A percentile compares a stretch with the other conserved stretches of the same genome.
These are phyloP conservation scores for Puccinia coronata DNA, from an alignment of 1,284 basidiomycete species.

Conservation along the genomic window DNA sequence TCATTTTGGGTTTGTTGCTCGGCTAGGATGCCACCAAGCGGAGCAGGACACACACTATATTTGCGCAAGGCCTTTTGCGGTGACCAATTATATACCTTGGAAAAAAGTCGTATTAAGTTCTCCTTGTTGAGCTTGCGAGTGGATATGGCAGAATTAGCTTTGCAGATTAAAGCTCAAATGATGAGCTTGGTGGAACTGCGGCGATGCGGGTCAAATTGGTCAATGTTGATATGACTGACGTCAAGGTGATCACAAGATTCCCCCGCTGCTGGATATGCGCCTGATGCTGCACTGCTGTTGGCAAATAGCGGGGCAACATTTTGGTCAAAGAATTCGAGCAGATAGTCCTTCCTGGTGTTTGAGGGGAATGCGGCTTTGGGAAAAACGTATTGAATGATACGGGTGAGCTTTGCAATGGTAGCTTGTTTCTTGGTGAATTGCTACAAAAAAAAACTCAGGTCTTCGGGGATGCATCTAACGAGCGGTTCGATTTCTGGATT, in stretches of 20 bases:
- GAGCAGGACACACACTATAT: background rate
- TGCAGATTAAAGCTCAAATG: background rate
- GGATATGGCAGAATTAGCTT: background rate
- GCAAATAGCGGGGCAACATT: background rate
- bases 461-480: background rate
- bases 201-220: background rate
- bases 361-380: background rate
- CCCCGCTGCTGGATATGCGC: background rate
- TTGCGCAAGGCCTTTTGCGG: background rate
- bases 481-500: background rate
- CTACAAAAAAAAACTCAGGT: background rate
- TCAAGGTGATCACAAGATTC: background rate
- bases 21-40: background rate
- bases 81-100: background rate
- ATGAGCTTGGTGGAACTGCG: background rate
- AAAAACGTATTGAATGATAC: background rate
- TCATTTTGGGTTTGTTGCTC: background rate
- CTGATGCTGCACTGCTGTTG: background rate
- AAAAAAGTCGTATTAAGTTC: background rate
- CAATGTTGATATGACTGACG: background rate
- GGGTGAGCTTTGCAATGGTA: background rate
- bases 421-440: background rate
- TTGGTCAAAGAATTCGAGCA: background rate
- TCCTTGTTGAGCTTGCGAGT: background rate
- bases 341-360: background rate